Percentiles rank a stretch among this genome's conserved stretches.
These are phyloP conservation scores for Lentinula novae-zelandiae DNA, from an alignment of 1,284 basidiomycete species.

Conservation along the genomic window DNA sequence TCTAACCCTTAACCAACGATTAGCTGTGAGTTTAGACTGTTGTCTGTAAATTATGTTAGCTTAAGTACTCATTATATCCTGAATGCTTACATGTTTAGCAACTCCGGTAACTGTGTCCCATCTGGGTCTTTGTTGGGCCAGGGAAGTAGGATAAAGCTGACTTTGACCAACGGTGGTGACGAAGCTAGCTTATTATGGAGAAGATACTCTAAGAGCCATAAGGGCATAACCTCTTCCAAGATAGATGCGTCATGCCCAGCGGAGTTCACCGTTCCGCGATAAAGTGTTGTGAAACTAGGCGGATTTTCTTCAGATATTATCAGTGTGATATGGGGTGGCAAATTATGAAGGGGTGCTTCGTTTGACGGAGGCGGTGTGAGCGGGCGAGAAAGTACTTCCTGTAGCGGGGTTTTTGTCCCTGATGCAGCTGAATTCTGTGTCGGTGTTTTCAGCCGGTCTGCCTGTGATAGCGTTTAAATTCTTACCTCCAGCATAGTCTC, in stretches of 20 bases:
- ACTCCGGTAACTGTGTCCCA: conserved; percentile 63
- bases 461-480: neutral
- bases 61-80: no score
- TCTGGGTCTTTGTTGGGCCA: conserved; percentile 56
- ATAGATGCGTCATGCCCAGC: conserved; percentile 58
- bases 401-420: conserved; percentile 46
- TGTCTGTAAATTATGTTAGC: conserved; percentile 35
- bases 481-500: conserved; percentile 30
- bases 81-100: conserved; percentile 64
- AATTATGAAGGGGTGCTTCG: conserved; percentile 70
- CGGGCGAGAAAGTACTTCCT: conserved; percentile 63
- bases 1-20: conserved; percentile 77
- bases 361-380: conserved; percentile 66
- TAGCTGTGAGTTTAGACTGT: conserved; percentile 87
- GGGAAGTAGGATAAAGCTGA: conserved; percentile 87
- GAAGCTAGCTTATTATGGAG: conserved; percentile 62
- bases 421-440: conserved; percentile 14
- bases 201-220: conserved; percentile 89
- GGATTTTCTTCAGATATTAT: conserved; percentile 83
- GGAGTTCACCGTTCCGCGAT: conserved; percentile 57
- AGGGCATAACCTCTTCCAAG: conserved; percentile 78
- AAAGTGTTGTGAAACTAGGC: conserved; percentile 77
- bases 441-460: neutral
- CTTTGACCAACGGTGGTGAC: conserved; percentile 54
- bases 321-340: conserved; percentile 66